Base-by-base conservation (phyloP, 2,329 filamentous ascomycete genomes). In the Xylariaceae sp. region DNA sequence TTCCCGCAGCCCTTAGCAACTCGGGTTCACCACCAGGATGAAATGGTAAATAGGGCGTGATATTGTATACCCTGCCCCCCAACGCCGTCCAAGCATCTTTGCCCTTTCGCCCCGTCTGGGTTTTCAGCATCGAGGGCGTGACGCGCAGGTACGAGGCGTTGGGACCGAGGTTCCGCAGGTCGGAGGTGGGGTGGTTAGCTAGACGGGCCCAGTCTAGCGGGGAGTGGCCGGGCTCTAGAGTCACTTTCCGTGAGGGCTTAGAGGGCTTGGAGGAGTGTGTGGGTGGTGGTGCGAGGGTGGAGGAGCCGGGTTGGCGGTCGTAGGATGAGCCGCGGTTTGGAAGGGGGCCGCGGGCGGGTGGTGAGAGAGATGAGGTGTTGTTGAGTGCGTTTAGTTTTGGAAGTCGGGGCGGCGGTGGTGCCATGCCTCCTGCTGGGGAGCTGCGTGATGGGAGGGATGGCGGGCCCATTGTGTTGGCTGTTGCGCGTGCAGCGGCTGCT, bases 151-250 rank as follows among this genome's bases (percentile, higher is more conserved):
- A 76, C 50, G 78, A 72, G 3, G 75, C 71, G 6, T 69, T 66
- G 1, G 75, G 56, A 56, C 79, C 60, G 53, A 87, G 57, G 36
- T 81, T 81, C n/a, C 87, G 85, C 22, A 90, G 80, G 55, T 90
- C 85, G 30, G 80, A 75, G 30, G 71, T 72, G 2, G 85, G 83
- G 42, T 76, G 71, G 17, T 77, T 75, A 1, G 82, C 80, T 1
- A 96, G 80, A 6, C 86, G 83, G 11, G 94, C 94, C 94, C 94
- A 99, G 78, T 99, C 94, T 11, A 99, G 83, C 0, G 94, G 92
- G 2, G 90, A 96, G 74, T 92, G 91, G 31, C 94, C 92, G 0
- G 94, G 94, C n/a, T 84, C 80, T 5, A 99, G 81, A 9, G 86
- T 76, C 5, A 96, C 88, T 63, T 92, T 88, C 67, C 79, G 81